Percentiles rank a stretch among this genome's conserved stretches.
Evolutionary conservation across 164 flowering plant species (phyloP).

Genomic region (Sextonia rubra): DNA sequence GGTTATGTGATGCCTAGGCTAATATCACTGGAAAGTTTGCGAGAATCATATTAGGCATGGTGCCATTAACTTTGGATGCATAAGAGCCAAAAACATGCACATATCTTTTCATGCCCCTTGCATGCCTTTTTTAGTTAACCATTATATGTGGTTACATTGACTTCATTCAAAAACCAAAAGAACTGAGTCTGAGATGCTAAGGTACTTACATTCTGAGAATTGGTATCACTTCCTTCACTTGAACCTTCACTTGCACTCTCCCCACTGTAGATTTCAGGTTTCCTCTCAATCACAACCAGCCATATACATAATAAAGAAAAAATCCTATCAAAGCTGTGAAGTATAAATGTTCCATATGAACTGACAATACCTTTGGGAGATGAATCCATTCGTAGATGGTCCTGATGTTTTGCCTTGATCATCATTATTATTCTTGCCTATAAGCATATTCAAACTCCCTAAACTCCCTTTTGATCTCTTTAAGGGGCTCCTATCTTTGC

Average conservation of each 20-base stretch:
- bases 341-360: conserved; percentile 4
- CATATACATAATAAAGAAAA: neutral
- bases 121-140: neutral
- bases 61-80: neutral
- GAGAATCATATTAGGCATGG: neutral
- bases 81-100: neutral
- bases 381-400: conserved; percentile 66
- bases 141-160: neutral
- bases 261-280: conserved; percentile 53
- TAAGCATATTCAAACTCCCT: conserved; percentile 66
- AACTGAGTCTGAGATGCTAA: conserved; percentile 2
- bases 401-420: conserved; percentile 49
- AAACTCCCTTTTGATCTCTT: conserved; percentile 85
- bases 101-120: neutral
- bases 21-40: neutral
- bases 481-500: conserved; percentile 75
- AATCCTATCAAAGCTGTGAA: neutral
- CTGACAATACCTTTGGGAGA: conserved; percentile 69
- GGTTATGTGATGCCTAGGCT: neutral
- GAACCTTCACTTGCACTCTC: conserved; percentile 91
- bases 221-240: conserved; percentile 95
- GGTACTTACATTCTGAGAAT: conserved; percentile 83
- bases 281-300: conserved; percentile 9
- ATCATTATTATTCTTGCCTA: conserved; percentile 51
- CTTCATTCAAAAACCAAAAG: neutral